A percentile compares a stretch with the other conserved stretches of the same genome.
These are phyloP conservation scores for Hericium coralloides DNA, from an alignment of 768 basidiomycete genomes.

Conservation along the genomic window DNA sequence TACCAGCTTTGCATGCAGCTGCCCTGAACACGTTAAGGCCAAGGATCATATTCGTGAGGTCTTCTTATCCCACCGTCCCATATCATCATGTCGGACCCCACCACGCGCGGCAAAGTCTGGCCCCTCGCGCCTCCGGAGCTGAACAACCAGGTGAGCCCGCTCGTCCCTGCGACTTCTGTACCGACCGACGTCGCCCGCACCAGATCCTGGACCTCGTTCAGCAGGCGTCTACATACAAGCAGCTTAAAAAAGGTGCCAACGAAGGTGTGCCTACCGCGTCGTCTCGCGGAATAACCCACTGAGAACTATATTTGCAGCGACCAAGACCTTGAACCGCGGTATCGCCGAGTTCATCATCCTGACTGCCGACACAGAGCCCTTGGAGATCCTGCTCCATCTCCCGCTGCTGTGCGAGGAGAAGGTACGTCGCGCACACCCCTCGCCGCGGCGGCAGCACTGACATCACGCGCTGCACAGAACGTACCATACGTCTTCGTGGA, in stretches of 20 bases:
- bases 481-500: constrained; percentile 95
- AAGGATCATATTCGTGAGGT: no score
- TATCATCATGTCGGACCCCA: constrained; percentile 44
- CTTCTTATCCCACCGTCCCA: no score
- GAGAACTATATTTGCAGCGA: constrained; percentile 41
- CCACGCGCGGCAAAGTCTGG: constrained; percentile 69
- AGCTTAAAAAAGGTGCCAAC: constrained; percentile 98
- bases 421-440: constrained; percentile 30
- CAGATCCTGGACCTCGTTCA: constrained; percentile 95
- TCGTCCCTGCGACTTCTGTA: background rate
- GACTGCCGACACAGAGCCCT: constrained; percentile 93
- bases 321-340: constrained; percentile 97
- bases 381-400: constrained; percentile 95
- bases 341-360: constrained; percentile 96
- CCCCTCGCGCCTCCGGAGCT: constrained; percentile 78
- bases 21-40: no score
- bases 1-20: no score
- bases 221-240: constrained; percentile 95
- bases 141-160: constrained; percentile 69
- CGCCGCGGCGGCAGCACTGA: no score
- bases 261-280: constrained; percentile 51
- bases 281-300: background rate
- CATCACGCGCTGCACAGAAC: constrained; percentile 43
- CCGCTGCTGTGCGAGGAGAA: constrained; percentile 98
- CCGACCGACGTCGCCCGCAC: background rate